These are phyloP conservation scores for Moricandia moricandioides DNA, from an alignment of 345 rosid species.

Conservation along the genomic window DNA sequence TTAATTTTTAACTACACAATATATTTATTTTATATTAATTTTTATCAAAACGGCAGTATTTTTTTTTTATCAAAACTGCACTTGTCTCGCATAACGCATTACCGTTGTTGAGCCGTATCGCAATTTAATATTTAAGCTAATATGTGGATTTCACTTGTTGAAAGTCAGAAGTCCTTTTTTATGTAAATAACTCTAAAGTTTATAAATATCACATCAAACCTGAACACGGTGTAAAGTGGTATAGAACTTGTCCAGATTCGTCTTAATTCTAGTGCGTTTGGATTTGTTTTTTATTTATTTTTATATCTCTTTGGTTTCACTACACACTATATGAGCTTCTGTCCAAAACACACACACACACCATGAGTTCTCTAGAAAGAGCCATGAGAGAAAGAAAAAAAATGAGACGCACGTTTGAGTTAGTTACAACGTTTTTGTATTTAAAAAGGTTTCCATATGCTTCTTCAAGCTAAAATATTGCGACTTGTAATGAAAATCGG, in stretches of 20 bases:
- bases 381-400: neutral
- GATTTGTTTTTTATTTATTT: neutral
- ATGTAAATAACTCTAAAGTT: too few species aligned
- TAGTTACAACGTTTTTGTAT: constrained; percentile 32
- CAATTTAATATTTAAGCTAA: too few species aligned
- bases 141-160: too few species aligned
- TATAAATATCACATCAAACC: neutral
- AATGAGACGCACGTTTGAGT: constrained; percentile 30
- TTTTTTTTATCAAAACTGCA: too few species aligned
- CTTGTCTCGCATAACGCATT: too few species aligned
- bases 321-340: neutral
- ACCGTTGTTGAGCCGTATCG: too few species aligned
- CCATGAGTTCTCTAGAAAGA: neutral
- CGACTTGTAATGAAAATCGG: neutral
- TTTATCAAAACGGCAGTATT: too few species aligned
- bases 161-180: too few species aligned
- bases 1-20: too few species aligned
- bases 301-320: neutral
- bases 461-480: constrained; percentile 13
- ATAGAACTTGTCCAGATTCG: neutral
- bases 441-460: constrained; percentile 10
- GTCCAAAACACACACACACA: neutral
- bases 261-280: neutral
- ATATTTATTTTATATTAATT: too few species aligned
- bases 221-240: neutral